phyloP scores from a whole-genome alignment of 495 filamentous ascomycete species.

The Echria macrotheca region DNA sequence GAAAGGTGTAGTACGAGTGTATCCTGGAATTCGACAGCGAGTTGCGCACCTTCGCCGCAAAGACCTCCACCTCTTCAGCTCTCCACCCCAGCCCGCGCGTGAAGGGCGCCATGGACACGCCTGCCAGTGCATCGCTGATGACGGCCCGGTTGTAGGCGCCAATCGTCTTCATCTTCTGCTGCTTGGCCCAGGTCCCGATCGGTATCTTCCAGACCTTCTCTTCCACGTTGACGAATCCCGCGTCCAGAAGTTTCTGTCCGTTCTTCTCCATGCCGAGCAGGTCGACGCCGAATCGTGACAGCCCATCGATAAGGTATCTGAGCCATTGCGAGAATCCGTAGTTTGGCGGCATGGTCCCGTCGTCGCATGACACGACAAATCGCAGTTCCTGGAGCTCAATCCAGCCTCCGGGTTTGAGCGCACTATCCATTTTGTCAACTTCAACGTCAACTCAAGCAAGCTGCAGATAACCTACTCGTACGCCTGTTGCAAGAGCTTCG shows the following conservation, averaged over 20 bases:
- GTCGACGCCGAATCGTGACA: conserved; percentile 30
- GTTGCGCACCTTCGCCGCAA: conserved; percentile 50
- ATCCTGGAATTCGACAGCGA: conserved; percentile 41
- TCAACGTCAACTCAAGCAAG: background rate
- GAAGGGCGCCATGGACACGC: conserved; percentile 41
- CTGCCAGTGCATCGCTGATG: conserved; percentile 39
- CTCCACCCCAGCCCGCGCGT: conserved; percentile 53
- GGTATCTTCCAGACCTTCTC: conserved; percentile 49
- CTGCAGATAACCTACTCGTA: background rate
- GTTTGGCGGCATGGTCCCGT: conserved; percentile 30
- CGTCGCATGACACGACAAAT: conserved; percentile 36
- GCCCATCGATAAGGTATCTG: background rate
- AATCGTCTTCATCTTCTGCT: conserved; percentile 46
- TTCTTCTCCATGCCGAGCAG: conserved; percentile 44
- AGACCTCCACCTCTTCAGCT: conserved; percentile 48
- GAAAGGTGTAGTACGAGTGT: conserved; percentile 14
- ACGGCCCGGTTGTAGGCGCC: conserved; percentile 40
- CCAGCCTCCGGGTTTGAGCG: conserved; percentile 43
- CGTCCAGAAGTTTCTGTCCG: conserved; percentile 42
- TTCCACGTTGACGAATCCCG: conserved; percentile 58
- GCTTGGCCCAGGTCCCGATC: conserved; percentile 51
- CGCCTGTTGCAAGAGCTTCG: conserved; percentile 2
- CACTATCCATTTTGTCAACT: background rate
- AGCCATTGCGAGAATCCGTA: conserved; percentile 25
- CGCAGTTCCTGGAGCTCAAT: conserved; percentile 47